A percentile compares a stretch with the other conserved stretches of the same genome.
phyloP scores from a whole-genome alignment of 306 rosid species.

The Sicyos baderoa region DNA sequence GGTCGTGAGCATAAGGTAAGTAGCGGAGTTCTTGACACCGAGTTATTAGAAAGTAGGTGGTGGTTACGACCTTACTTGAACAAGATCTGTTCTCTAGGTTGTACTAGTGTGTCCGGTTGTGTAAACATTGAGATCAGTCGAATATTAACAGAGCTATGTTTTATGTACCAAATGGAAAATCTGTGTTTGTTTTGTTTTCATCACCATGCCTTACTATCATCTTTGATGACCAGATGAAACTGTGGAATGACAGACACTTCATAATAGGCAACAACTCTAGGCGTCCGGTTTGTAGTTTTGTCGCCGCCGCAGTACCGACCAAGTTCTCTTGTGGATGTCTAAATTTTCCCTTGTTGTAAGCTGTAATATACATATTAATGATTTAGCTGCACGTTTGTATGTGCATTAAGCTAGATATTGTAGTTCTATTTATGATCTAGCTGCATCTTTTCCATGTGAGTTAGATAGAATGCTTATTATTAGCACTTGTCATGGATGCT shows the following conservation, averaged over 20 bases:
- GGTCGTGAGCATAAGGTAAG: no score
- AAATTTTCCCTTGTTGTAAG: conserved; percentile 5
- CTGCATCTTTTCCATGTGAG: conserved; percentile 4
- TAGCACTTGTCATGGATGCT: background rate
- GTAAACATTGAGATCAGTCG: no score
- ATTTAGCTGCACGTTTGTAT: conserved; percentile 12
- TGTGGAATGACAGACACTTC: background rate
- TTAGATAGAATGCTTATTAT: background rate
- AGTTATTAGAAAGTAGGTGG: no score
- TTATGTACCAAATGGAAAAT: background rate
- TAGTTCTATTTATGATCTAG: background rate
- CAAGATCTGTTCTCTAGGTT: no score
- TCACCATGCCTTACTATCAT: no score
- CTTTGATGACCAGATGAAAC: conserved; percentile 2
- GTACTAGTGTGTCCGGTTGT: no score
- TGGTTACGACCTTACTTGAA: no score
- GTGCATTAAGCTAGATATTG: background rate
- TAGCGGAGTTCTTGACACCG: no score
- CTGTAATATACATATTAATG: background rate
- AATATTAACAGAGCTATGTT: no score
- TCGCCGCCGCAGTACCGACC: background rate
- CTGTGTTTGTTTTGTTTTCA: background rate
- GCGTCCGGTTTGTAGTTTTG: background rate
- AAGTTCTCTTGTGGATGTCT: background rate
- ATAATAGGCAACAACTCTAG: background rate